Evolutionary conservation across 192 early-diverging fungal genomes (phyloP), one percentile per base, ranked within the genome.

Genomic region (Entophlyctis luteolus): DNA sequence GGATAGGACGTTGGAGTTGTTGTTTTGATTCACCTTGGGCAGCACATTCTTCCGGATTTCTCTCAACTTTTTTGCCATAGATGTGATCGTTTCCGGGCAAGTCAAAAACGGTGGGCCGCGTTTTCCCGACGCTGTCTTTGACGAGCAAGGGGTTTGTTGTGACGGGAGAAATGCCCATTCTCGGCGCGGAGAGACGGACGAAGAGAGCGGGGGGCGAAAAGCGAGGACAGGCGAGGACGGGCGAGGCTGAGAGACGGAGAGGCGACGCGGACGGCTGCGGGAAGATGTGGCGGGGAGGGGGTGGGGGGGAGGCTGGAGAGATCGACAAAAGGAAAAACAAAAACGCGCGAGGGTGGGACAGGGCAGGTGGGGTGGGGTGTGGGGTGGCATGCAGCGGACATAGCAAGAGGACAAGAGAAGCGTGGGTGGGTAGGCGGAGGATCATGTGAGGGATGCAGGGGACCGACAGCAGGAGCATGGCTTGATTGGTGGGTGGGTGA

Each of bases 71-170:
- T 56, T 80, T 81, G 33, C 82, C 82, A 57, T 81, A 84, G 6
- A 84, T 69, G 36, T 84, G 82, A 23, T 72, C 67, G 8, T 67
- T 35, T 14, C 62, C 74, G 4, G 82, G 82, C 38, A 84, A 67
- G 39, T 75, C 72, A 63, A 78, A 84, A n/a, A 75, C 72, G 5
- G 79, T 75, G 28, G 82, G 82, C 33, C 78, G 28, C 8, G 76
- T 75, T 56, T 81, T 76, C 22, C 82, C 82, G 16, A 84, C 82
- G 0, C 42, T 48, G 33, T 69, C 72, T 53, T 77, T 75, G 27
- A 84, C 82, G 25, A 83, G 62, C 20, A 83, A 68, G 2, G 75
- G 73, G 54, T 83, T 83, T 25, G 55, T 38, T 4, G 50, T 39
- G 53, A 65, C 35, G 8, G 48, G 28, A 4, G 50, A 54, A 25